Base-by-base conservation (phyloP, 1,284 basidiomycete species). In the Microbotryum saponariae region DNA sequence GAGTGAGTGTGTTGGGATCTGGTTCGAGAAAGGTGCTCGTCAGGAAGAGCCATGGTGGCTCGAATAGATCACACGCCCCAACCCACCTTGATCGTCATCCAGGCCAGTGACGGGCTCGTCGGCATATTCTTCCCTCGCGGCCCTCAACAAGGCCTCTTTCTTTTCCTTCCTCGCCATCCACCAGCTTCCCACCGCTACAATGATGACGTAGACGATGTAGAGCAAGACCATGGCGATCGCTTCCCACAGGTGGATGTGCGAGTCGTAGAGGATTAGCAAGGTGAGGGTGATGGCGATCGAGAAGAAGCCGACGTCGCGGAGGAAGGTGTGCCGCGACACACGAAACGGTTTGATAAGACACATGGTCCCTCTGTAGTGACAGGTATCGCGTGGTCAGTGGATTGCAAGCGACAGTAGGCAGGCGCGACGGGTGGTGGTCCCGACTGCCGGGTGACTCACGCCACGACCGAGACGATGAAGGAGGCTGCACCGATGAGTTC, bases 401-500 rank as follows among this genome's bases (percentile, higher is more conserved):
- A 8, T 31, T 31, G 31, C 23, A 33, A 33, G 25, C 23, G 8
- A 31, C 9, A 2, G 31, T 31, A 31, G 29, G n/a, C 6, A 29
- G 51, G n/a, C 31, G 54, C 33, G 14, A 10, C 9, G 10, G 27
- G 9, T 10, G 7, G 7, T 44, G 16, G 6, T 29, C 37, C 21
- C 25, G 12, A 44, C 20, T 10, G 31, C 21, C 20, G 14, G 4
- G 18, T 20, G 6, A 51, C 62, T 50, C 25, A 66, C 51, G 75
- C 92, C 47, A 98, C 92, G 72, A 93, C 91, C 3, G 90, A 91
- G 23, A 92, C 86, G 74, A 97, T 94, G 78, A 97, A 98, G 2
- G 89, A 84, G 1, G 94, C 93, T 1, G 94, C 94, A 18, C 94
- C 94, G 25, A 98, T 80, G 6, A 98, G 82, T 76, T 98, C 94